Percentiles rank a stretch among this genome's conserved stretches.
Conservation (phyloP, 163 green algal genomes). For the Chlorella variabilis region DNA sequence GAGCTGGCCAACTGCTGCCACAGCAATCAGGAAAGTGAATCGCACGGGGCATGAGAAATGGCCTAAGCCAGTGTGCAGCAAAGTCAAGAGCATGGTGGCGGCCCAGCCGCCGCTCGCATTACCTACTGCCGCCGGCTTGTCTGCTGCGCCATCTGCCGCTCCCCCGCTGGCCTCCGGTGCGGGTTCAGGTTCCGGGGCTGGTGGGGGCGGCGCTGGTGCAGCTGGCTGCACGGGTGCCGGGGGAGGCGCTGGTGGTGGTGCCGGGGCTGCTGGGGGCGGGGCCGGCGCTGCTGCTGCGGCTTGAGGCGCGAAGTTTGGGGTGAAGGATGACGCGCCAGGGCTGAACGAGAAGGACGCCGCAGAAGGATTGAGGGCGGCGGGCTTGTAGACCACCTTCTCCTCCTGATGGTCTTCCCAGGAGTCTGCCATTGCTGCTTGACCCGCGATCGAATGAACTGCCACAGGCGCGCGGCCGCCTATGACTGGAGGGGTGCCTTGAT, state of each 20-base stretch:
- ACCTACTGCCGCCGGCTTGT: not conserved
- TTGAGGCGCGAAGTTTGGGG: slow-evolving; percentile 28
- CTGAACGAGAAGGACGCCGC: slow-evolving; percentile 70
- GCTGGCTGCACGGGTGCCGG: slow-evolving; percentile 15
- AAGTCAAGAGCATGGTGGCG: no score
- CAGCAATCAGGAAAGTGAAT: no score
- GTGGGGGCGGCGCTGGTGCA: slow-evolving; percentile 14
- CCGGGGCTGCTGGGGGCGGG: not conserved
- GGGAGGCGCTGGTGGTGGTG: not conserved
- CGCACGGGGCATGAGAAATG: no score
- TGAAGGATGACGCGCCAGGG: slow-evolving; percentile 54
- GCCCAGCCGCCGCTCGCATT: not conserved
- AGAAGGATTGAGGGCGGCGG: slow-evolving; percentile 63
- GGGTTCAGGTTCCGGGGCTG: slow-evolving; percentile 19
- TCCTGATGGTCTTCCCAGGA: slow-evolving; percentile 58
- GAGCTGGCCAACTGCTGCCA: no score
- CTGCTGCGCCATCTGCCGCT: slow-evolving; percentile 8
- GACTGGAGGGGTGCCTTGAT: no score
- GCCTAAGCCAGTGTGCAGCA: no score
- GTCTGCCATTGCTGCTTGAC: slow-evolving; percentile 27
- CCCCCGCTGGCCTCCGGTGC: slow-evolving; percentile 11
- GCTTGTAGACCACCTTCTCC: slow-evolving; percentile 23
- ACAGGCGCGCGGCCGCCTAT: no score
- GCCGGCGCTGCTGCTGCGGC: not conserved
- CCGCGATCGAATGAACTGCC: no score